Conservation (phyloP, 2,329 filamentous ascomycete species). For the Monosporascus cannonballus region DNA sequence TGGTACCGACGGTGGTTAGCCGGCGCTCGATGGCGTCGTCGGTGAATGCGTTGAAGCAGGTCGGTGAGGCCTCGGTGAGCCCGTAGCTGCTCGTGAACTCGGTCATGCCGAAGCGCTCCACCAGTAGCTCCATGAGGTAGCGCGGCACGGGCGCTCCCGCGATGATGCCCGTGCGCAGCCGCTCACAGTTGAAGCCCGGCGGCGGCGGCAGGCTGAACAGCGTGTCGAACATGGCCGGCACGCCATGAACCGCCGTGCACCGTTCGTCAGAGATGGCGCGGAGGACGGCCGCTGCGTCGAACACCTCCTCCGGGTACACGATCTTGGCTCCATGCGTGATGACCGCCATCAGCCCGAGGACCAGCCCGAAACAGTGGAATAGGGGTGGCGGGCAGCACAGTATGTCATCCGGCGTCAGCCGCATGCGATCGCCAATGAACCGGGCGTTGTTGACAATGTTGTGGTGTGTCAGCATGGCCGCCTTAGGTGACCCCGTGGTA, state of each 20-base stretch:
- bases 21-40: conserved; percentile 62
- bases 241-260: conserved; percentile 73
- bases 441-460: conserved; percentile 61
- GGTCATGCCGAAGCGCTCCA: conserved; percentile 66
- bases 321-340: conserved; percentile 72
- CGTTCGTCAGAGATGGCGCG: conserved; percentile 59
- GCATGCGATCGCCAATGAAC: conserved; percentile 70
- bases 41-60: conserved; percentile 74
- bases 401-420: conserved; percentile 57
- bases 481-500: conserved; percentile 69
- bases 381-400: conserved; percentile 78
- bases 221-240: conserved; percentile 79
- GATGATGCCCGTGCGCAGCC: conserved; percentile 69
- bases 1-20: conserved; percentile 66
- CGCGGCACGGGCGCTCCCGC: conserved; percentile 72
- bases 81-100: conserved; percentile 68
- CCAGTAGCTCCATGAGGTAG: conserved; percentile 67
- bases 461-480: conserved; percentile 67
- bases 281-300: conserved; percentile 62
- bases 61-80: conserved; percentile 72
- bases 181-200: conserved; percentile 38
- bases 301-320: conserved; percentile 69
- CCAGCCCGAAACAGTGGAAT: conserved; percentile 82
- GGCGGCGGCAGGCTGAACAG: conserved; percentile 40
- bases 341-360: conserved; percentile 66